Percentiles rank a stretch among this genome's conserved stretches.
Conservation (phyloP, 495 filamentous ascomycete species). For the Penicillium bovifimosum region DNA sequence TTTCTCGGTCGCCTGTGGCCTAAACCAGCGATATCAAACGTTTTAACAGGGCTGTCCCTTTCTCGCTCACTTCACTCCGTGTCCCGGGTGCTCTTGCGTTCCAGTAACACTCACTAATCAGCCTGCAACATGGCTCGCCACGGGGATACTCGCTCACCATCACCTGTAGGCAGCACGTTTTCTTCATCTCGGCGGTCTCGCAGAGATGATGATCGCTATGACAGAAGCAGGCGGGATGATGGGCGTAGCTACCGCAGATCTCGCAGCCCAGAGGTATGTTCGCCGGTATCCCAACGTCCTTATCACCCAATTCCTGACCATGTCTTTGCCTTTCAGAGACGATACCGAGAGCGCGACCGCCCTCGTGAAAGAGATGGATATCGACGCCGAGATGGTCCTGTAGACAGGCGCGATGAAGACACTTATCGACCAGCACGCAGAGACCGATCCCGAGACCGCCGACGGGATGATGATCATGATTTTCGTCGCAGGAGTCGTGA, state of each 20-base stretch:
- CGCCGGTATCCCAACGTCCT: neutral
- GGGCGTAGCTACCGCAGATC: conserved; percentile 56
- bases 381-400: conserved; percentile 66
- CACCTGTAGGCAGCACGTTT: conserved; percentile 84
- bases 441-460: conserved; percentile 60
- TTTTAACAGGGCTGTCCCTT: neutral
- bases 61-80: conserved; percentile 12
- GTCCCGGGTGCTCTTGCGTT: conserved; percentile 34
- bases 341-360: conserved; percentile 54
- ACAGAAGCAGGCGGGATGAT: conserved; percentile 60
- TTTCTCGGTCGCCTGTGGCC: neutral
- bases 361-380: conserved; percentile 55
- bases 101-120: conserved; percentile 61
- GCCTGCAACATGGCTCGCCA: conserved; percentile 79
- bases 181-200: conserved; percentile 66
- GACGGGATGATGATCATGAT: conserved; percentile 54
- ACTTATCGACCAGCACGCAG: conserved; percentile 54
- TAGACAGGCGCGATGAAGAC: conserved; percentile 68
- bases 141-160: conserved; percentile 92
- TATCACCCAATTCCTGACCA: conserved; percentile 22
- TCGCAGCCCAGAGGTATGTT: conserved; percentile 67
- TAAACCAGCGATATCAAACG: neutral
- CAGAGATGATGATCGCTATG: conserved; percentile 72
- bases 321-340: conserved; percentile 40
- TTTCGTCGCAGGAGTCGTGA: conserved; percentile 64